These are phyloP conservation scores for Naganishia kalamii DNA, from an alignment of 768 basidiomycete genomes.

Conservation along the genomic window DNA sequence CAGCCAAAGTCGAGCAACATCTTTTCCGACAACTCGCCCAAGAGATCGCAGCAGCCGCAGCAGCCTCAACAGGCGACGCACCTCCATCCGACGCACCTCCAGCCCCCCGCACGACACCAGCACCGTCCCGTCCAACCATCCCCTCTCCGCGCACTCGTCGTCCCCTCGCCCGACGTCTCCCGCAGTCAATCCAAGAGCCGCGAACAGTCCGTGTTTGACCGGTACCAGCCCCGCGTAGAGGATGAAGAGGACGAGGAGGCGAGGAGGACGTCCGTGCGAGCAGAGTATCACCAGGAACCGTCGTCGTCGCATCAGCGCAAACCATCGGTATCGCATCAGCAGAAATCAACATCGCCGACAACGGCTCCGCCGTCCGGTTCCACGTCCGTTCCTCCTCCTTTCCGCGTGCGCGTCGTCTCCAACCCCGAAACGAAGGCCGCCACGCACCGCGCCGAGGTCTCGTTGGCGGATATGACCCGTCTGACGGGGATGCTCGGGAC, in stretches of 20 bases:
- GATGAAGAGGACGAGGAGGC: background rate
- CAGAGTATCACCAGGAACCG: too few relatives aligned
- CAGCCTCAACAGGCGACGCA: conserved; percentile 6
- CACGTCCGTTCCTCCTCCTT: too few relatives aligned
- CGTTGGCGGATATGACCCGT: conserved; percentile 37
- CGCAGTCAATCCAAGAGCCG: background rate
- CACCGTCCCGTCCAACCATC: conserved; percentile 23
- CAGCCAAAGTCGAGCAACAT: conserved; percentile 13
- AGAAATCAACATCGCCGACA: background rate
- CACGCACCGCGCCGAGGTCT: background rate
- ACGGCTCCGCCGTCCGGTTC: background rate
- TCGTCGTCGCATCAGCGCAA: too few relatives aligned
- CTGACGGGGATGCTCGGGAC: conserved; percentile 43
- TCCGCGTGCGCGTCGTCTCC: background rate
- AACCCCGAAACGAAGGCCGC: background rate
- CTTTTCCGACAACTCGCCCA: background rate
- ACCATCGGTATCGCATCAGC: too few relatives aligned
- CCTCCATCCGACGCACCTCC: background rate
- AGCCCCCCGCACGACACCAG: background rate
- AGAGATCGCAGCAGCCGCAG: too few relatives aligned
- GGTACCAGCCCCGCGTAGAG: conserved; percentile 7
- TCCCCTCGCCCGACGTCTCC: background rate
- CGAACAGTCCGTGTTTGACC: too few relatives aligned
- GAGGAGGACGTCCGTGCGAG: too few relatives aligned
- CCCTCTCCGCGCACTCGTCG: conserved; percentile 11